Evolutionary conservation across 495 filamentous ascomycete species (phyloP).

Genomic region (Umbilicaria muhlenbergii): DNA sequence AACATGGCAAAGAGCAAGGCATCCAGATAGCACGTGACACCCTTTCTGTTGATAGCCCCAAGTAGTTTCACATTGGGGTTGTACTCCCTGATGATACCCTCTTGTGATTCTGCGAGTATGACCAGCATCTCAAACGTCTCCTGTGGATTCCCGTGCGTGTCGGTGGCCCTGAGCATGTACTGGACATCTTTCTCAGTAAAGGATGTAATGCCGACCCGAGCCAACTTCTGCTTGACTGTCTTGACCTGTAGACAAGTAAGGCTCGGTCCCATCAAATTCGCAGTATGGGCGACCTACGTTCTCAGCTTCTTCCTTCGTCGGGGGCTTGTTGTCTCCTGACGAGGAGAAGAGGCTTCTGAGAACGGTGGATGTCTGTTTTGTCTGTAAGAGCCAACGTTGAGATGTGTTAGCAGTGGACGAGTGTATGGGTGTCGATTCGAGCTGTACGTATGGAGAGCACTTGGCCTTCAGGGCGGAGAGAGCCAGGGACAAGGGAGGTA

Average conservation of each 20-base stretch:
- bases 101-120: constrained; percentile 61
- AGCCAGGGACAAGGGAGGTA: constrained; percentile 14
- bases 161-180: constrained; percentile 50
- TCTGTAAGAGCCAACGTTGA: constrained; percentile 20
- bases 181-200: constrained; percentile 47
- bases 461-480: constrained; percentile 14
- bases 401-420: constrained; percentile 20
- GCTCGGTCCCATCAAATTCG: neutral
- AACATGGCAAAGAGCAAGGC: constrained; percentile 96
- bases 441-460: constrained; percentile 13
- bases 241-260: constrained; percentile 30
- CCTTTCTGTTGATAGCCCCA: constrained; percentile 73
- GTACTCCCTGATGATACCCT: constrained; percentile 64
- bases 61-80: constrained; percentile 53
- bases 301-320: constrained; percentile 36
- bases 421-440: constrained; percentile 10
- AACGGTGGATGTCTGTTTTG: constrained; percentile 21
- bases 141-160: constrained; percentile 53
- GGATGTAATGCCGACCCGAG: constrained; percentile 32
- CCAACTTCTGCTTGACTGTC: constrained; percentile 33
- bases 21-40: constrained; percentile 85
- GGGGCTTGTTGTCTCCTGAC: constrained; percentile 31
- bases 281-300: constrained; percentile 20
- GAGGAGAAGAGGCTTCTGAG: constrained; percentile 39
- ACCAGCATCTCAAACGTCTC: constrained; percentile 61